Conservation (phyloP, 805 yeast species). For the Candida peoriensis region DNA sequence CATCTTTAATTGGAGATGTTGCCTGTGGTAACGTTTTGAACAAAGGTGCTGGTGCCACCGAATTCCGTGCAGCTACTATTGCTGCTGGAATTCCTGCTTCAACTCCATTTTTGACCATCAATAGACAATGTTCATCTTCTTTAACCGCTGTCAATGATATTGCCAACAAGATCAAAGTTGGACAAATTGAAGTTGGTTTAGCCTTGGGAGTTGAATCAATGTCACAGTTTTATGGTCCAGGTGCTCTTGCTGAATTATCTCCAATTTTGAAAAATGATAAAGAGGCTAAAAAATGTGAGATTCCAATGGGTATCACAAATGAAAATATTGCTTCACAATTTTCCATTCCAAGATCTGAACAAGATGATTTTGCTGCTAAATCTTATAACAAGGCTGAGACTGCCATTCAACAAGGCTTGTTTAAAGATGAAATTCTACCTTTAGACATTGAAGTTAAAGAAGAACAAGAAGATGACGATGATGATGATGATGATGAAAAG, state of each 20-base stretch:
- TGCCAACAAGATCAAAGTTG: slow-evolving; percentile 80
- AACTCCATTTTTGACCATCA: slow-evolving; percentile 75
- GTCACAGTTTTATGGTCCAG: slow-evolving; percentile 86
- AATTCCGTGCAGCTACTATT: slow-evolving; percentile 86
- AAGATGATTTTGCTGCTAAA: slow-evolving; percentile 84
- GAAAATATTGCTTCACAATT: slow-evolving; percentile 80
- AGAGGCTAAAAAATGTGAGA: slow-evolving; percentile 67
- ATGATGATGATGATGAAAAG: slow-evolving; percentile 48
- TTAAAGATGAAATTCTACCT: slow-evolving; percentile 87
- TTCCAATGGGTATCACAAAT: slow-evolving; percentile 96
- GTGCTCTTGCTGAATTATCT: slow-evolving; percentile 60
- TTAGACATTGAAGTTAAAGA: slow-evolving; percentile 54
- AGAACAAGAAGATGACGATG: slow-evolving; percentile 55
- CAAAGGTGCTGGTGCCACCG: slow-evolving; percentile 91
- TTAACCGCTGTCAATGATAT: slow-evolving; percentile 85
- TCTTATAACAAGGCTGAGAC: slow-evolving; percentile 81
- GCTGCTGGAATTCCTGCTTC: slow-evolving; percentile 87
- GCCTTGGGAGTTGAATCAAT: slow-evolving; percentile 94
- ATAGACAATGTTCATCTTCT: slow-evolving; percentile 95
- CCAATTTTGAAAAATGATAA: slow-evolving; percentile 37
- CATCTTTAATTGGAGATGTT: slow-evolving; percentile 71
- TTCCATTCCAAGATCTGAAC: slow-evolving; percentile 59
- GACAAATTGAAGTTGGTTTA: slow-evolving; percentile 87
- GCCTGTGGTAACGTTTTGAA: slow-evolving; percentile 89
- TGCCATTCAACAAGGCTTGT: slow-evolving; percentile 68